Base-by-base conservation (phyloP, 805 yeast genomes). In the Nakazawaea siamensis region DNA sequence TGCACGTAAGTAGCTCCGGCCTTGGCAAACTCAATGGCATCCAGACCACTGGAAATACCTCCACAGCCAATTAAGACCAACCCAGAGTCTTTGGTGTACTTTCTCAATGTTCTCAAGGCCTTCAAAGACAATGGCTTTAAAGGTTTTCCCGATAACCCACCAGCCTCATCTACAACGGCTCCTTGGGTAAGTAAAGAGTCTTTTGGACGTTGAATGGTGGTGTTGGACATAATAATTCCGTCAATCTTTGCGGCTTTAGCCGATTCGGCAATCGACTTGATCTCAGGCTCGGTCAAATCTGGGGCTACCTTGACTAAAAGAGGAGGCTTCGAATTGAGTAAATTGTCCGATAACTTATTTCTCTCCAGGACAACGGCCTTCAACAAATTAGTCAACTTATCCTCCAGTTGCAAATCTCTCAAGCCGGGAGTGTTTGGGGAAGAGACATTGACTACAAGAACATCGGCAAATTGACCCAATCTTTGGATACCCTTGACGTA, bases 371-470 rank as follows among this genome's bases (percentile, higher is more conserved):
- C 76, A 23, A 90, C 87, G 10, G 76, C 61, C 8, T 70, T 60
- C 46, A 90, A 66, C 47, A 90, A 62, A 24, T 66, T 66, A 6
- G 85, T 73, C 40, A 90, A 68, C 53, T 81, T 83, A 37, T 66
- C 66, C 46, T 84, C 94, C 38, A 63, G 73, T 62, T 90, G 97
- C 46, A 90, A 68, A 47, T 77, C 84, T 50, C 97, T 73, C 46
- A 90, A 68, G 2, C 97, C 97, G 4, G 97, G 97, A 1, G 97
- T 90, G 53, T 90, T 90, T 35, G 97, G 97, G 32, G 94, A 82
- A 1, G 96, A 86, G 11, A 90, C 95, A 50, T 90, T 90, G 44
- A 90, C 73, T 14, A 90, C 90, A 42, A 90, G 64, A 6, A 84
- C 87, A 58, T 90, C 97, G 4, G 97, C 95, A 47, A 66, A 76